Evolutionary conservation across 1,139 yeast species (phyloP).

Genomic region (Yarrowia galli): DNA sequence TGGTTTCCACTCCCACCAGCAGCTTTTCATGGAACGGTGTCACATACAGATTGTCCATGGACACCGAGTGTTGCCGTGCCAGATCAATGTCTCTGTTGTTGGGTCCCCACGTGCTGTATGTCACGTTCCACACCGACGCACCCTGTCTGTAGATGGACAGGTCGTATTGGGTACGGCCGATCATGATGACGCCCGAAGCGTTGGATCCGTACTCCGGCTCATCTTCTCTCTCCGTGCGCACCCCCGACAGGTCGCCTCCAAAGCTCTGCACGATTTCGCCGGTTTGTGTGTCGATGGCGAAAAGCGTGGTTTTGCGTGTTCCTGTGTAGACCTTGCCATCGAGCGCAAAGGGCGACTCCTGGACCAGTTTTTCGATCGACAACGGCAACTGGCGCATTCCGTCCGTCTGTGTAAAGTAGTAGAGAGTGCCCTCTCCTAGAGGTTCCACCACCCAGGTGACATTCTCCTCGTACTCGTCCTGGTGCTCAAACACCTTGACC

Average conservation of each 20-base stretch:
- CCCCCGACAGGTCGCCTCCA: conserved; percentile 45
- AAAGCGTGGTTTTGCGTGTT: conserved; percentile 74
- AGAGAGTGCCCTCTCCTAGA: conserved; percentile 82
- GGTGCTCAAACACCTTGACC: conserved; percentile 46
- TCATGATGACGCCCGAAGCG: conserved; percentile 47
- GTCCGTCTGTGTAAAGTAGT: conserved; percentile 75
- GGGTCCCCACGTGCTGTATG: conserved; percentile 92
- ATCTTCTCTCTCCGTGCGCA: conserved; percentile 42
- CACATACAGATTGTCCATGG: conserved; percentile 73
- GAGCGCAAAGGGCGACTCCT: conserved; percentile 73
- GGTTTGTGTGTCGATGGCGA: conserved; percentile 72
- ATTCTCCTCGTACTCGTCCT: conserved; percentile 40
- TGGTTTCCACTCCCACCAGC: conserved; percentile 40
- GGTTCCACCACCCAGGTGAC: conserved; percentile 91
- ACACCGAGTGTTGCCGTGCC: conserved; percentile 52
- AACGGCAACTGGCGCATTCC: conserved; percentile 87
- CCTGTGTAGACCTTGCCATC: conserved; percentile 95
- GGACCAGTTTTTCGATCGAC: conserved; percentile 76
- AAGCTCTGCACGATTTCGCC: conserved; percentile 66
- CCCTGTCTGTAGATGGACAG: conserved; percentile 70
- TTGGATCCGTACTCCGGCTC: conserved; percentile 43
- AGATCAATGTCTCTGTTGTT: conserved; percentile 82
- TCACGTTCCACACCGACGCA: conserved; percentile 81
- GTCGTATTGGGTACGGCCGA: conserved; percentile 58
- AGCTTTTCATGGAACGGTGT: conserved; percentile 80